Evolutionary conservation across 305 asterid genomes (phyloP).

Genomic region (Nicotiana rustica): DNA sequence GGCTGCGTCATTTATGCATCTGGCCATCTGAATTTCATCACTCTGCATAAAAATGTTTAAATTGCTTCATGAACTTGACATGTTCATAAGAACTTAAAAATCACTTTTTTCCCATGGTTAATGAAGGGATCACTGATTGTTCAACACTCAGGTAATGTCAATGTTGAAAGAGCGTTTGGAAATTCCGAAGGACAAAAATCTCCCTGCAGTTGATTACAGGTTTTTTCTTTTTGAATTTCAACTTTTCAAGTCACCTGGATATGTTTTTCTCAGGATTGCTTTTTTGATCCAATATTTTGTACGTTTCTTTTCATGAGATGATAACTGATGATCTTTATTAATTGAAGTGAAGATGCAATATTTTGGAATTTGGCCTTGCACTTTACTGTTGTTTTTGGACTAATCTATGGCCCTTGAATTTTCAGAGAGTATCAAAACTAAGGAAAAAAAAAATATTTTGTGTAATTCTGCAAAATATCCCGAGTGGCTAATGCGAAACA

Average conservation of each 20-base stretch:
- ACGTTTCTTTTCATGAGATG: slow-evolving; percentile 15
- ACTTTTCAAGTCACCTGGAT: slow-evolving; percentile 26
- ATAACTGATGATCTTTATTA: slow-evolving; percentile 10
- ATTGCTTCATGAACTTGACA: slow-evolving; percentile 25
- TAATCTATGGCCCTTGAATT: slow-evolving; percentile 18
- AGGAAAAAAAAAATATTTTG: background rate
- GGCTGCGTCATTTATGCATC: background rate
- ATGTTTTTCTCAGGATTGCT: slow-evolving; percentile 24
- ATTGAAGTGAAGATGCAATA: background rate
- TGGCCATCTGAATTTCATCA: background rate
- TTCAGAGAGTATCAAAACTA: slow-evolving; percentile 14
- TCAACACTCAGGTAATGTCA: slow-evolving; percentile 68
- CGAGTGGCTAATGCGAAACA: background rate
- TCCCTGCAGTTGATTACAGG: slow-evolving; percentile 91
- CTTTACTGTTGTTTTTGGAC: slow-evolving; percentile 1
- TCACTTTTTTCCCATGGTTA: slow-evolving; percentile 15
- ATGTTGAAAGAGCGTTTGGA: slow-evolving; percentile 85
- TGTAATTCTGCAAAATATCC: slow-evolving; percentile 18
- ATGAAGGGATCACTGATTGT: slow-evolving; percentile 37
- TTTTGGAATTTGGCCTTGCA: slow-evolving; percentile 24
- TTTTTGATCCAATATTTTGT: slow-evolving; percentile 1
- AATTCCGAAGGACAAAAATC: slow-evolving; percentile 64
- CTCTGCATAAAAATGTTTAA: background rate
- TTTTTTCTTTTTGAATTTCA: slow-evolving; percentile 41
- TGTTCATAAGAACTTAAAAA: background rate